Base-by-base conservation (phyloP, 1,139 yeast genomes). In the Protomyces arabidopsidicola region DNA sequence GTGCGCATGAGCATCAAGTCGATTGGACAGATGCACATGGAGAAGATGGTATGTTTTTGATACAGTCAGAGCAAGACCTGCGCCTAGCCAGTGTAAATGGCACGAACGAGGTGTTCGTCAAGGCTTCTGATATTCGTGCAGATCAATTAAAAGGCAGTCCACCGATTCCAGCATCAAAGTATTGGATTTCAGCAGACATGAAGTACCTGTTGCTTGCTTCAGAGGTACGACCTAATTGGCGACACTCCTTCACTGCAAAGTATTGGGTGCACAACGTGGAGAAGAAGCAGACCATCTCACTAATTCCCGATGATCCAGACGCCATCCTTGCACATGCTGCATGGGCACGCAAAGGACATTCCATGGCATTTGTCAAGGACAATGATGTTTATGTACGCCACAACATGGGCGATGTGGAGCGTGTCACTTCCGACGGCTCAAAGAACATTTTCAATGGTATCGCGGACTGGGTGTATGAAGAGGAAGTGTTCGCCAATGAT, bases 401-500 rank as follows among this genome's bases (percentile, higher is more conserved):
- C 45, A 69, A 81, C 0, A 70, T 71, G 31, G 66, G 56, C 4
- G 62, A 67, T 14, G 70, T 68, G 3, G 70, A 67, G 0, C 81
- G 78, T 70, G 75, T 93, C 12, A 90, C 98, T 0, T 66, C 71
- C 1, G 90, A 84, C 70, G 97, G 97, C 0, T 81, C 87, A 3
- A 62, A 65, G 34, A 75, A 81, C 54, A 78, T 89, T n/a, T 83
- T 85, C 70, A 90, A 93, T 72, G 99, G 96, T 0, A 86, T 84
- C 67, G 87, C 97, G 0, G 98, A 93, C 71, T 93, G 98, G 98
- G 89, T 93, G 0, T 93, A 93, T 72, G 98, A 93, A 73, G 98
- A 95, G 71, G 98, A 95, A 71, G 90, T 93, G 0, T 74, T 86
- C 3, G 79, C 82, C 0, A 77, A 79, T 4, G 89, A 87, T 68